Conservation (phyloP, 371 early-diverging fungal species). For the Apophysomyces ossiformis region DNA sequence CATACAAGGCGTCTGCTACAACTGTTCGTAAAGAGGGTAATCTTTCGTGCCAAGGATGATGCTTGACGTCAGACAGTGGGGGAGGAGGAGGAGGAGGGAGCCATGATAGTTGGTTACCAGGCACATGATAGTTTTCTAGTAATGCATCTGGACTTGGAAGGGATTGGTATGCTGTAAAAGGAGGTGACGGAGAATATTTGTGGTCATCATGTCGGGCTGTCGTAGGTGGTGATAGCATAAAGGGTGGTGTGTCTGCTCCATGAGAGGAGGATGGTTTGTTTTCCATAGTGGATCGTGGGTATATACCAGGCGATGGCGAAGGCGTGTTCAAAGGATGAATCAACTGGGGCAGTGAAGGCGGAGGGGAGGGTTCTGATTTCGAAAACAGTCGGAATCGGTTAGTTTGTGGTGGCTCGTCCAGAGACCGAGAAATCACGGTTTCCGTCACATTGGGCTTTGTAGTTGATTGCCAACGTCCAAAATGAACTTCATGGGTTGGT, state of each 20-base stretch:
- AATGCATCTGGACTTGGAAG: slow-evolving; percentile 1
- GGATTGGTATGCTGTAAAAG: neutral
- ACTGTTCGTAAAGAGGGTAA: slow-evolving; percentile 1
- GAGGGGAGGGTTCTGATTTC: neutral
- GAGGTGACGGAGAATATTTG: neutral
- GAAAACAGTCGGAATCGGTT: slow-evolving; percentile 5
- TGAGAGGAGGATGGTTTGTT: neutral
- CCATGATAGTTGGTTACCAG: slow-evolving; percentile 1
- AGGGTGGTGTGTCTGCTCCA: neutral
- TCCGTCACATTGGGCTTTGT: neutral
- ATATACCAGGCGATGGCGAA: neutral
- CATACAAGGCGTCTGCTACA: neutral
- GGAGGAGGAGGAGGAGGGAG: neutral
- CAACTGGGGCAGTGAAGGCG: neutral
- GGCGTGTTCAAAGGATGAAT: neutral
- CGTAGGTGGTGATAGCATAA: slow-evolving; percentile 6
- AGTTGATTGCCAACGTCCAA: slow-evolving; percentile 21
- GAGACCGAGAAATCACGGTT: slow-evolving; percentile 3
- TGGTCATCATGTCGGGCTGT: neutral
- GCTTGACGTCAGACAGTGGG: neutral
- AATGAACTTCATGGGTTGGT: slow-evolving; percentile 23
- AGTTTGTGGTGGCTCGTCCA: neutral
- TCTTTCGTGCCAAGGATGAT: slow-evolving; percentile 1
- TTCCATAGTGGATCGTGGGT: neutral
- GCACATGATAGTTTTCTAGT: neutral